Evolutionary conservation across 257 asterid species (phyloP).

Genomic region (Primulina eburnea): DNA sequence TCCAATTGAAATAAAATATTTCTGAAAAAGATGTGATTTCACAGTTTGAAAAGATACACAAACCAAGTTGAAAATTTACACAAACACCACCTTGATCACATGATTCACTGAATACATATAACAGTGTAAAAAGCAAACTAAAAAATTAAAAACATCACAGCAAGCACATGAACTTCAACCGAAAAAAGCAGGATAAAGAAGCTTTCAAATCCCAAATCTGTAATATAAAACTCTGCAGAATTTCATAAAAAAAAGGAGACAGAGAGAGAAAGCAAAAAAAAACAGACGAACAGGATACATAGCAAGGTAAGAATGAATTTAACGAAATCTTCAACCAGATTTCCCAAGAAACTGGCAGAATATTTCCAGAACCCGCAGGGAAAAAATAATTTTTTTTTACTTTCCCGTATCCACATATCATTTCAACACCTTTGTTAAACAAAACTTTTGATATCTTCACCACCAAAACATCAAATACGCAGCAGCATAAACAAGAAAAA

Average conservation of each 20-base stretch:
- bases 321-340: constrained; percentile 13
- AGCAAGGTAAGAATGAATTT: background rate
- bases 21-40: too few species aligned
- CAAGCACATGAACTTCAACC: constrained; percentile 30
- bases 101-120: background rate
- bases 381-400: constrained; percentile 14
- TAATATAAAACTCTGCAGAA: constrained; percentile 4
- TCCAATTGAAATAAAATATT: background rate
- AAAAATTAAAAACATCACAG: constrained; percentile 25
- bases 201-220: constrained; percentile 14
- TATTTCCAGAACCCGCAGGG: background rate
- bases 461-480: background rate
- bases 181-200: constrained; percentile 17
- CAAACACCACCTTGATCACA: background rate
- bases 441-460: constrained; percentile 1
- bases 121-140: background rate
- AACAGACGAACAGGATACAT: constrained; percentile 26
- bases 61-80: background rate
- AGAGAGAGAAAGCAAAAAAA: background rate
- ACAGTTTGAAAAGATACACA: background rate
- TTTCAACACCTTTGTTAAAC: background rate
- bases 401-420: constrained; percentile 12
- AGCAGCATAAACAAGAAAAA: constrained; percentile 21
- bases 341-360: constrained; percentile 23
- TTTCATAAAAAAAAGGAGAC: too few species aligned